phyloP scores from a whole-genome alignment of 2,329 filamentous ascomycete species.

The Beauveria sp. region DNA sequence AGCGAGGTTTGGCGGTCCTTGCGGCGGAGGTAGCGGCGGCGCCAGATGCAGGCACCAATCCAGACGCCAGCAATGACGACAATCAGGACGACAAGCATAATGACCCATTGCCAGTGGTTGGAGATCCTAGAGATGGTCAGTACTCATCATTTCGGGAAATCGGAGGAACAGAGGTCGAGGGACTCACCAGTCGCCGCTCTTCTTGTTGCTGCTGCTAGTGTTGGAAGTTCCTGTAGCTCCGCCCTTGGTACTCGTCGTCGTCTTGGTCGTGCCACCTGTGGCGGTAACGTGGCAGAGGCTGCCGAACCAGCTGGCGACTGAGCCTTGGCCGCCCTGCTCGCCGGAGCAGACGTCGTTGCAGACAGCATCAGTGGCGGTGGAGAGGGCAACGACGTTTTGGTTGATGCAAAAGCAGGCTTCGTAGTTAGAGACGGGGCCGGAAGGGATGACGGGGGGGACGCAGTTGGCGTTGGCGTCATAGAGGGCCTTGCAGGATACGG shows the following conservation, averaged over 20 bases:
- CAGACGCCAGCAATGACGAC: conserved; percentile 61
- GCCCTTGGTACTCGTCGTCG: conserved; percentile 4
- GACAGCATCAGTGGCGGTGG: conserved; percentile 46
- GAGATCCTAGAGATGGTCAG: conserved; percentile 44
- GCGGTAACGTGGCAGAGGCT: conserved; percentile 49
- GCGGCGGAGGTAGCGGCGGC: conserved; percentile 65
- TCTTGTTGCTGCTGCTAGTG: background rate
- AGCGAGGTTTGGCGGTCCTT: conserved; percentile 45
- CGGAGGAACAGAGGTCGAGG: background rate
- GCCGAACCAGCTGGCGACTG: conserved; percentile 64
- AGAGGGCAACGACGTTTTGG: conserved; percentile 48
- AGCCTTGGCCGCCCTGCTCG: conserved; percentile 32
- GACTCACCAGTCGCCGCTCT: background rate
- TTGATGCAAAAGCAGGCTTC: conserved; percentile 69
- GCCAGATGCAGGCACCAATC: conserved; percentile 61
- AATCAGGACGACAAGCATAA: conserved; percentile 70
- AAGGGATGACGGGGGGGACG: conserved; percentile 47
- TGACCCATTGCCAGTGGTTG: conserved; percentile 70
- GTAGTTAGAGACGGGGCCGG: conserved; percentile 45
- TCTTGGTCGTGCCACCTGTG: conserved; percentile 15
- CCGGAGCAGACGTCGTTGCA: conserved; percentile 54
- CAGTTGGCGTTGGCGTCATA: conserved; percentile 67
- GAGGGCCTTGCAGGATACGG: conserved; percentile 49
- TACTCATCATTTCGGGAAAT: background rate
- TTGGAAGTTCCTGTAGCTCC: background rate